These are phyloP conservation scores for Brettanomyces anomalus DNA, from an alignment of 805 yeast species.

Conservation along the genomic window DNA sequence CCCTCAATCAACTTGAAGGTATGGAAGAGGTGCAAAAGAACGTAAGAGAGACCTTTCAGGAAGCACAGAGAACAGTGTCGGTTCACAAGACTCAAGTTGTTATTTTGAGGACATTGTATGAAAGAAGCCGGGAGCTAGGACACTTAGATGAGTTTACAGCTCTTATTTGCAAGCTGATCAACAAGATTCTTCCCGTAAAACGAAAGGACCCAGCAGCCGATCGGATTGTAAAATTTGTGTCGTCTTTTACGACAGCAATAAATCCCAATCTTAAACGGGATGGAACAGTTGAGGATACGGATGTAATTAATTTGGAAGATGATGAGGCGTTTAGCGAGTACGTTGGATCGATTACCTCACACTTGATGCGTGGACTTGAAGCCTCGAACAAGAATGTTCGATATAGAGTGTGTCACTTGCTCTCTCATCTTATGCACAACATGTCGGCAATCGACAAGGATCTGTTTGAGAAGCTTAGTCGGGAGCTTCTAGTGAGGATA, in stretches of 20 bases:
- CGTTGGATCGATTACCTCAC: constrained; percentile 51
- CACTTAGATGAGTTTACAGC: constrained; percentile 51
- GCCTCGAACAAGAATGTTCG: constrained; percentile 72
- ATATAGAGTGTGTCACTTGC: constrained; percentile 66
- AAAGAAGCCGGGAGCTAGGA: constrained; percentile 42
- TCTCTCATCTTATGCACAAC: constrained; percentile 62
- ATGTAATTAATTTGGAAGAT: constrained; percentile 20
- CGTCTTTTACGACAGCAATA: constrained; percentile 47
- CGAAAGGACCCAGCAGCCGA: constrained; percentile 68
- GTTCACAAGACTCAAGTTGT: constrained; percentile 71
- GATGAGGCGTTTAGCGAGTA: constrained; percentile 40
- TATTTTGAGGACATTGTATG: constrained; percentile 49
- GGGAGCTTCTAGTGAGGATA: constrained; percentile 52
- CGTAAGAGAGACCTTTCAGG: constrained; percentile 66
- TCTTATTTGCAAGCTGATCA: constrained; percentile 50
- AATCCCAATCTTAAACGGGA: constrained; percentile 15
- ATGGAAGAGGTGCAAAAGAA: constrained; percentile 31
- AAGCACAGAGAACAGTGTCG: constrained; percentile 63
- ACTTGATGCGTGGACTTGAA: constrained; percentile 68
- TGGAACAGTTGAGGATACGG: constrained; percentile 24
- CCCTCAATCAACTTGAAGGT: not conserved
- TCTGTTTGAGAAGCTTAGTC: constrained; percentile 52
- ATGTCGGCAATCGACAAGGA: constrained; percentile 71
- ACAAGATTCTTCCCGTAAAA: constrained; percentile 58
- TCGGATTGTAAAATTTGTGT: constrained; percentile 59